phyloP scores from a whole-genome alignment of 2,329 filamentous ascomycete species.

The Pezicula carpinea region DNA sequence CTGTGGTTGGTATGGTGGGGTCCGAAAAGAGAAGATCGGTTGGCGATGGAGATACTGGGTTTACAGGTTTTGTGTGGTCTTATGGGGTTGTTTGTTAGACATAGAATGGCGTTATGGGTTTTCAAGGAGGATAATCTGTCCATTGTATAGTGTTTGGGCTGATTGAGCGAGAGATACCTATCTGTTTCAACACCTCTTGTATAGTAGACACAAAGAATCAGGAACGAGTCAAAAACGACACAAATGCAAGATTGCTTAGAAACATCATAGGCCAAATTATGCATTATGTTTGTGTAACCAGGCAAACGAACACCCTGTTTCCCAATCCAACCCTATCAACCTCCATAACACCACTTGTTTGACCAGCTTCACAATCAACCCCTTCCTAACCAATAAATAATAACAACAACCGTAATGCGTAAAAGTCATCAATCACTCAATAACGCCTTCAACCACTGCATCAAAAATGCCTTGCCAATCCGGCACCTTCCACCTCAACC shows the following conservation, averaged over 20 bases:
- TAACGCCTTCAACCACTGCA: constrained; percentile 24
- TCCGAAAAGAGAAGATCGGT: constrained; percentile 78
- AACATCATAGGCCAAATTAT: too few relatives aligned
- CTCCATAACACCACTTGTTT: background rate
- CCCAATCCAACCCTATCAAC: background rate
- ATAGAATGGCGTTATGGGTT: constrained; percentile 79
- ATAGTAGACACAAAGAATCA: background rate
- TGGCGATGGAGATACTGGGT: constrained; percentile 74
- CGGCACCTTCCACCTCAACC: constrained; percentile 19
- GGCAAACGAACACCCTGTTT: too few relatives aligned
- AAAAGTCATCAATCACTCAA: constrained; percentile 21
- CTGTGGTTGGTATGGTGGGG: constrained; percentile 96
- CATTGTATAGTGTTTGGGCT: background rate
- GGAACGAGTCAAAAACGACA: too few relatives aligned
- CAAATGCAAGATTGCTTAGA: too few relatives aligned
- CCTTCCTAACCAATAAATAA: background rate
- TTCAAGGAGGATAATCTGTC: constrained; percentile 83
- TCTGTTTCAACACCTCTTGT: background rate
- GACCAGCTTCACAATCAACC: background rate
- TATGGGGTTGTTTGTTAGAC: constrained; percentile 79
- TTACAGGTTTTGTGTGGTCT: constrained; percentile 74
- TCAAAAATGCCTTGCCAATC: constrained; percentile 26
- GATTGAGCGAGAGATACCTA: background rate
- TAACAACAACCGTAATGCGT: background rate
- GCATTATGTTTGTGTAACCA: too few relatives aligned